Percentiles rank a stretch among this genome's conserved stretches.
These are phyloP conservation scores for Lojkania enalia DNA, from an alignment of 2,329 filamentous ascomycete genomes.

Conservation along the genomic window DNA sequence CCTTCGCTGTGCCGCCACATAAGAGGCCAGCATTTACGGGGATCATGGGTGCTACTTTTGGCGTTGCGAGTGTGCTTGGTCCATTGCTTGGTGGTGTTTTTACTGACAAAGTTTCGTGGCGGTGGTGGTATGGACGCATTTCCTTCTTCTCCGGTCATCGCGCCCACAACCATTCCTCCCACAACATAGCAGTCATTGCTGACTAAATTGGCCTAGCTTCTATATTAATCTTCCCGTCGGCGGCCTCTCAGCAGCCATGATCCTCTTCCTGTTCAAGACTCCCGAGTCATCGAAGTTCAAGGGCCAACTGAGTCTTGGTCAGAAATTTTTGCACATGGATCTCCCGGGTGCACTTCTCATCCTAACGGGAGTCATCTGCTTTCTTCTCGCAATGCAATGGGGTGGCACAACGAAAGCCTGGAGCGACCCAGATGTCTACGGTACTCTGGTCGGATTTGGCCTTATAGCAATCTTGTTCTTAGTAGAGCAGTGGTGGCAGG, in stretches of 20 bases:
- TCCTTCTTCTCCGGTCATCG: constrained; percentile 50
- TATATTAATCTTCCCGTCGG: constrained; percentile 53
- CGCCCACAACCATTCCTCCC: constrained; percentile 28
- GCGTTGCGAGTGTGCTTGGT: constrained; percentile 41
- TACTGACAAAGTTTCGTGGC: constrained; percentile 32
- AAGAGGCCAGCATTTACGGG: constrained; percentile 45
- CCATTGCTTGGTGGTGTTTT: constrained; percentile 46
- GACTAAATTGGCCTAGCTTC: constrained; percentile 25
- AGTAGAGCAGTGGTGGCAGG: constrained; percentile 8
- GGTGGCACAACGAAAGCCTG: constrained; percentile 22
- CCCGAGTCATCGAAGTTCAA: not conserved
- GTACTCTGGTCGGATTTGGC: constrained; percentile 42
- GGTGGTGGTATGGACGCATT: constrained; percentile 39
- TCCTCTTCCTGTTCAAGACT: constrained; percentile 27
- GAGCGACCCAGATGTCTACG: constrained; percentile 45
- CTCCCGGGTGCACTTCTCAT: constrained; percentile 3
- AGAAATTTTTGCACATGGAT: constrained; percentile 23
- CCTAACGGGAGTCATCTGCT: constrained; percentile 3
- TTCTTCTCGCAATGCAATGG: constrained; percentile 12
- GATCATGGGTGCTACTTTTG: constrained; percentile 42
- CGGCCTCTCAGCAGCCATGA: constrained; percentile 39
- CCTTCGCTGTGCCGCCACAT: constrained; percentile 44
- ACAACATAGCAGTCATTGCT: not conserved
- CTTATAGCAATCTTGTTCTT: constrained; percentile 13
- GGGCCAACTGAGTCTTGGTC: not conserved